Evolutionary conservation across 1,284 basidiomycete species (phyloP), one percentile per base, ranked within the genome.

Genomic region (Cystobasidiaceae sp.): DNA sequence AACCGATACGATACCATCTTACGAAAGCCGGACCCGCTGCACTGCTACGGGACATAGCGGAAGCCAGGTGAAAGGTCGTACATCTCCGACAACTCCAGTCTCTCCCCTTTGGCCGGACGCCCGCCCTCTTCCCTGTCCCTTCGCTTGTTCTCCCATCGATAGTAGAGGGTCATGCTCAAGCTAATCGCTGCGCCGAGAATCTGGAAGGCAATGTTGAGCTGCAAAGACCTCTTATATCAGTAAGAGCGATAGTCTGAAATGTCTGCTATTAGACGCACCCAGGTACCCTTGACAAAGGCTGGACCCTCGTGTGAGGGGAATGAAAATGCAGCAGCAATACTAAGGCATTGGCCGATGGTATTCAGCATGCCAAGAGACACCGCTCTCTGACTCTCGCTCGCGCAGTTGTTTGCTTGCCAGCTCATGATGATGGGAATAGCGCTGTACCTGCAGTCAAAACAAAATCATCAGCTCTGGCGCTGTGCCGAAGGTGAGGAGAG

Each of bases 291-390:
- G 66, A 48, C 68, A 74, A 71, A 81, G 28, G 71, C 62, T 0
- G 80, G 80, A 0, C 75, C 75, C 66, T 80, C 75, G 11, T 25
- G 55, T 0, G 67, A 65, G 0, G 79, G 79, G 76, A 80, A 81
- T 25, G 76, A 67, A 73, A 79, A 79, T 8, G 78, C 69, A 19
- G 79, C 79, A 27, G 75, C 71, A 61, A 81, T 72, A 2, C 75
- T 74, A 13, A 81, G 72, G 66, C 78, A 79, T 68, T 79, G 15
- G 78, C 79, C 30, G 27, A 67, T 44, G 2, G 55, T 46, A 74
- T 81, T 81, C 52, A 80, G 75, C 77, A 78, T 78, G 43, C 79
- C 79, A 59, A 81, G 74, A 7, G 72, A 71, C 0, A 78, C 74
- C 4, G 79, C 79, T 48, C 78, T 70, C 67, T 78, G 77, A 19